phyloP scores from a whole-genome alignment of 2,329 filamentous ascomycete genomes.

The Epichloe aotearoae region DNA sequence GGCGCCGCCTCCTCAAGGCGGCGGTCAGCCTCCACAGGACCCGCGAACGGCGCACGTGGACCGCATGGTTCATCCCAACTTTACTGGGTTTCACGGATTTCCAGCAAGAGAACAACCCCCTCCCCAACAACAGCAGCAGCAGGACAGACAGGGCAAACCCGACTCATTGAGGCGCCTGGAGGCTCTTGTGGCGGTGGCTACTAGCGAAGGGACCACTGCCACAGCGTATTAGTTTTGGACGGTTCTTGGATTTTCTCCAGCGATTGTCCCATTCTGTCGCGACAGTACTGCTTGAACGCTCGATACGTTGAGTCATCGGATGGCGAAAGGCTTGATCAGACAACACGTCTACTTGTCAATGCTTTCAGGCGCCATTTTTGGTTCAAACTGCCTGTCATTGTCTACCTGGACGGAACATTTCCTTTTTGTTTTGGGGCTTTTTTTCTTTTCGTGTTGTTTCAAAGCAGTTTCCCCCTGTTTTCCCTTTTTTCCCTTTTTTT shows the following conservation, averaged over 20 bases:
- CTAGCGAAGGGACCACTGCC: constrained; percentile 29
- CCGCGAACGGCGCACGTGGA: constrained; percentile 33
- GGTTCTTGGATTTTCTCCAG: no score
- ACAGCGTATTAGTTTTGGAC: constrained; percentile 21
- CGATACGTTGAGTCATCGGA: no score
- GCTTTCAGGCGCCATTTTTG: no score
- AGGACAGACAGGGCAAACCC: constrained; percentile 16
- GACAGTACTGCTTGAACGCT: no score
- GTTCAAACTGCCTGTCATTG: no score
- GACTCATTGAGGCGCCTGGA: constrained; percentile 27
- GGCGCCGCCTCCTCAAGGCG: constrained; percentile 23
- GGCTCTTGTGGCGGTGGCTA: constrained; percentile 31
- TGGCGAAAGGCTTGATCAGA: no score
- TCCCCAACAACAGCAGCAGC: constrained; percentile 11
- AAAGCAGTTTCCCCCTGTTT: no score
- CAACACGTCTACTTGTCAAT: no score
- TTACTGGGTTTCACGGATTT: constrained; percentile 38
- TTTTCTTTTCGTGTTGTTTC: no score
- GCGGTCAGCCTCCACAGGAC: constrained; percentile 15
- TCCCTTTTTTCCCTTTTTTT: not conserved
- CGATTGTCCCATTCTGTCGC: no score
- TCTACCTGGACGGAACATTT: no score
- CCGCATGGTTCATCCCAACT: constrained; percentile 44
- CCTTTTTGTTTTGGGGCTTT: no score
- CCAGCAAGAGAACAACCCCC: constrained; percentile 22